Evolutionary conservation across 495 filamentous ascomycete species (phyloP), one percentile per base, ranked within the genome.

Genomic region (Gamarada debralockiae): DNA sequence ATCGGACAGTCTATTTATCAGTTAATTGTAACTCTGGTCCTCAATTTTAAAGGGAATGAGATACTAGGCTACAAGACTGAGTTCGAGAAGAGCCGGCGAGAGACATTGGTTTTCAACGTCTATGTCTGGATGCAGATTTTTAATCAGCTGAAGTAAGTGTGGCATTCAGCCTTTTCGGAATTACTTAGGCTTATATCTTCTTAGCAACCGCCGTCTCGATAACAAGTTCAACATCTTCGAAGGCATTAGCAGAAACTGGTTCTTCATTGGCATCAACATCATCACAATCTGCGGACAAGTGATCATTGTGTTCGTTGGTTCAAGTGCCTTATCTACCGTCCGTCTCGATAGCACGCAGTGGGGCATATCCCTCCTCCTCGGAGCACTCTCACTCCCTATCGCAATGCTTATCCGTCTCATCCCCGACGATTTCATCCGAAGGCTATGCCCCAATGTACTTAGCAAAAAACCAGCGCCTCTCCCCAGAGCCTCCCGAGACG

Each of bases 61-160:
- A 80, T 95, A 21, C 77, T 92, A 22, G 62, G 58, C 20, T 73
- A 75, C 37, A 55, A 65, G 22, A 77, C 82, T 12, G 64, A 69
- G 12, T 60, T 63, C 10, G 66, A 72, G n/a, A 59, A 66, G 50
- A 70, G 62, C 1, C 71, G 86, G 57, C 72, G 91, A 41, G 68
- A 78, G 37, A 90, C 87, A 0, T 73, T 95, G 39, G 85, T 96
- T 5, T 96, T 96, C 79, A 96, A 96, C 71, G 88, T 88, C 3
- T 95, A 95, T 47, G 90, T 95, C 17, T 95, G 90, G 90, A 93
- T 95, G 89, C 90, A 95, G 56, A 92, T 95, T 56, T 95, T 95
- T 74, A 95, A 95, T 67, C 85, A 92, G 64, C 92, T 89, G 81
- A 95, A 93, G 79, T 83, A 75, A 78, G 79, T 77, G 57, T 20